These are phyloP conservation scores for Endoconidiophora polonica DNA, from an alignment of 2,329 filamentous ascomycete genomes.

Conservation along the genomic window DNA sequence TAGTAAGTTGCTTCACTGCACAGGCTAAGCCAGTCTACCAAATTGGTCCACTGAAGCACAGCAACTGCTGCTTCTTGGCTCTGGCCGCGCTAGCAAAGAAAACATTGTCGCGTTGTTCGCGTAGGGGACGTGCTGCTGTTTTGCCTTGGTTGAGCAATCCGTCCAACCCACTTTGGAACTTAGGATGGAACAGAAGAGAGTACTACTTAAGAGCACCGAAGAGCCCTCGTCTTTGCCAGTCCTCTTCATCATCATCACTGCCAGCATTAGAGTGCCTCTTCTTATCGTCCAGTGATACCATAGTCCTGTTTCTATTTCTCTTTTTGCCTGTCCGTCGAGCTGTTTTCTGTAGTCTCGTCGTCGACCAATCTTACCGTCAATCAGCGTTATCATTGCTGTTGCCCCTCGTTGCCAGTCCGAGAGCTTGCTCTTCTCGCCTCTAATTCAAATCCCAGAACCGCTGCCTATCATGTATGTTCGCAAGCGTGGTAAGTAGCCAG, in stretches of 20 bases:
- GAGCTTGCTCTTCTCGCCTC: constrained; percentile 12
- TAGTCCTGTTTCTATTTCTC: constrained; percentile 1
- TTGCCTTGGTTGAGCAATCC: neutral
- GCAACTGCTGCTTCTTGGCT: no score
- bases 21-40: no score
- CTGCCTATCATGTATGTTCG: constrained; percentile 40
- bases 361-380: neutral
- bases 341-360: neutral
- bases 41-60: no score
- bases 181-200: neutral
- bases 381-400: neutral
- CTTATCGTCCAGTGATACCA: neutral
- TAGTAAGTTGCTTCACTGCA: no score
- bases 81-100: neutral
- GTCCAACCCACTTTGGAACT: neutral
- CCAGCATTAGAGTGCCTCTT: constrained; percentile 12
- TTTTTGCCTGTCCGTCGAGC: neutral
- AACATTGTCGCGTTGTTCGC: constrained; percentile 8
- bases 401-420: neutral
- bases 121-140: constrained; percentile 1
- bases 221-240: constrained; percentile 13
- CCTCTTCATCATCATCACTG: constrained; percentile 15
- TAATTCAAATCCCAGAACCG: constrained; percentile 14
- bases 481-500: constrained; percentile 38
- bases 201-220: constrained; percentile 3